These are phyloP conservation scores for Trifolium pratense DNA, from an alignment of 306 rosid species.

Conservation along the genomic window DNA sequence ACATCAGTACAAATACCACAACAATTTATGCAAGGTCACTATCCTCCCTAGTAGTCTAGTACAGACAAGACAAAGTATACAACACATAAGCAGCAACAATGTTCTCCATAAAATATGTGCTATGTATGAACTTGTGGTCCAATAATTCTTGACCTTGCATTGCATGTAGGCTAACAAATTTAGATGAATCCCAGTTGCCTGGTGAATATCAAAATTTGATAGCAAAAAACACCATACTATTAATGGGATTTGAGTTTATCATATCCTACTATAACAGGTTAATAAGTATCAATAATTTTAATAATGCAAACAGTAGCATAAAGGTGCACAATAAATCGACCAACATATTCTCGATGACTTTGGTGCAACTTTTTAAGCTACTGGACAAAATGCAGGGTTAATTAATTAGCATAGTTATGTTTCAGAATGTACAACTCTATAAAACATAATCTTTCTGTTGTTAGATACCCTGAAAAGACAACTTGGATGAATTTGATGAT, in stretches of 20 bases:
- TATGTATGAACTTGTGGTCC: not conserved
- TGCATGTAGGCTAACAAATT: not conserved
- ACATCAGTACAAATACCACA: not conserved
- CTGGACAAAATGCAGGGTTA: conserved; percentile 24
- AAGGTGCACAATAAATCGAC: conserved; percentile 32
- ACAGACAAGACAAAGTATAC: not conserved
- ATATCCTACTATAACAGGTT: too few species aligned
- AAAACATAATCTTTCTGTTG: conserved; percentile 43
- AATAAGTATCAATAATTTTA: not conserved
- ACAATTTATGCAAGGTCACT: conserved; percentile 1
- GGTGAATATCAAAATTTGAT: conserved; percentile 24
- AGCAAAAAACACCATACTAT: conserved; percentile 3
- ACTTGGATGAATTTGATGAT: conserved; percentile 50
- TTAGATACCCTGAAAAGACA: conserved; percentile 39
- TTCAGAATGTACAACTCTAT: conserved; percentile 50
- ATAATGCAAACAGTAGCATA: conserved; percentile 25
- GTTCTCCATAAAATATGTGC: not conserved
- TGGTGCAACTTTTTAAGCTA: conserved; percentile 42
- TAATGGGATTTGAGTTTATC: too few species aligned
- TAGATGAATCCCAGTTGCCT: not conserved
- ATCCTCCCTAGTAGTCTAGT: conserved; percentile 12
- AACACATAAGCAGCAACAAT: not conserved
- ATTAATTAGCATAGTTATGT: conserved; percentile 35
- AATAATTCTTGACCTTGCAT: not conserved
- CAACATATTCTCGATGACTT: conserved; percentile 45